A percentile compares a stretch with the other conserved stretches of the same genome.
phyloP scores from a whole-genome alignment of 2,329 filamentous ascomycete species.

The Colletotrichum karsti region DNA sequence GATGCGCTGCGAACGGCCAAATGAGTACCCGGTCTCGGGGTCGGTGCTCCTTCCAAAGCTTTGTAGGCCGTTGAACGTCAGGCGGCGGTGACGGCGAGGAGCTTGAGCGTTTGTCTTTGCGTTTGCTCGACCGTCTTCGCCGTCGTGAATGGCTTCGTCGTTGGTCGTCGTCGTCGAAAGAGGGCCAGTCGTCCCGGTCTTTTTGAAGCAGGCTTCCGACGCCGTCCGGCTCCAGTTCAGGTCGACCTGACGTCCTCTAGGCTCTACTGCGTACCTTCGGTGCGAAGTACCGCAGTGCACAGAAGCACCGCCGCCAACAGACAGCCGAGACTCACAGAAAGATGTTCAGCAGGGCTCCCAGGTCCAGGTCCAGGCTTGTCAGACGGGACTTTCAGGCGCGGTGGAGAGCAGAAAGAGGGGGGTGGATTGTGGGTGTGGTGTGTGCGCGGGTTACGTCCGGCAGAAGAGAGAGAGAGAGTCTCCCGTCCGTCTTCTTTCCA shows the following conservation, averaged over 20 bases:
- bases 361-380: slow-evolving; percentile 25
- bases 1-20: slow-evolving; percentile 1
- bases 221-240: slow-evolving; percentile 1
- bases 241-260: no score
- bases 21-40: slow-evolving; percentile 1
- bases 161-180: neutral
- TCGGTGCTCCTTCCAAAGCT: slow-evolving; percentile 16
- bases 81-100: neutral
- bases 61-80: slow-evolving; percentile 18
- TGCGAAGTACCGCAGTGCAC: no score
- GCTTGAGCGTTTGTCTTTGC: slow-evolving; percentile 23
- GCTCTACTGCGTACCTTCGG: no score
- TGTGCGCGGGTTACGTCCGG: slow-evolving; percentile 22
- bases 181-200: neutral
- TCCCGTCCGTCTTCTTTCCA: no score
- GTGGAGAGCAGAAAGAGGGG: slow-evolving; percentile 1
- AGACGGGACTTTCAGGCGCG: slow-evolving; percentile 4
- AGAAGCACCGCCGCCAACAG: neutral
- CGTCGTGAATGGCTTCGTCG: neutral
- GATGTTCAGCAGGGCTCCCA: slow-evolving; percentile 1
- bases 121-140: slow-evolving; percentile 16
- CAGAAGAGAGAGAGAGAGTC: neutral
- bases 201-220: slow-evolving; percentile 6
- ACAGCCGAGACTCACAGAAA: neutral
- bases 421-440: neutral